Percentiles rank a stretch among this genome's conserved stretches.
Evolutionary conservation across 2,329 filamentous ascomycete species (phyloP).

Genomic region (Alternaria longipes): DNA sequence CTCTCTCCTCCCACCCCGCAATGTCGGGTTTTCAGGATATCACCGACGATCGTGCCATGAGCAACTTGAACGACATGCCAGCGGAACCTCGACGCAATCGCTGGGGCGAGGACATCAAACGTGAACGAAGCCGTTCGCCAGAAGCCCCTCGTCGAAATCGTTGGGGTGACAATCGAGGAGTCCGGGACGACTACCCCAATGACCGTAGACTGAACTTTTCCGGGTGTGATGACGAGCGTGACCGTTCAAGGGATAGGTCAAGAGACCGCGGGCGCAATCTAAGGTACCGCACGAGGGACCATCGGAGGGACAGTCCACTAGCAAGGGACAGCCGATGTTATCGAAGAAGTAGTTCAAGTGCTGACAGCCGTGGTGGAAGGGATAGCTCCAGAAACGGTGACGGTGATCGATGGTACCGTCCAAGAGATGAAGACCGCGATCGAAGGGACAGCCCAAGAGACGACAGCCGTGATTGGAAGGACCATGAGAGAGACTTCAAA

Average conservation of each 20-base stretch:
- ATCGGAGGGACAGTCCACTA: background rate
- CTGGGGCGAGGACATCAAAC: background rate
- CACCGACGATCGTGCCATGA: background rate
- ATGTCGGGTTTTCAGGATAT: background rate
- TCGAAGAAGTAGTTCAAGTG: background rate
- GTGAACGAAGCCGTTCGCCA: background rate
- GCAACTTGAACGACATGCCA: too few species aligned
- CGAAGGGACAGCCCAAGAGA: background rate
- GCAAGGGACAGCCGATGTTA: background rate
- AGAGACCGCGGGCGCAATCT: background rate
- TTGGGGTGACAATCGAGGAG: background rate
- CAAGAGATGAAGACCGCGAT: background rate
- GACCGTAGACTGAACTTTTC: background rate
- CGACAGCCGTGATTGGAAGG: background rate
- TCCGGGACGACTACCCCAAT: background rate
- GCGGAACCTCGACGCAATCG: background rate
- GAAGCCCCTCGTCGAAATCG: background rate
- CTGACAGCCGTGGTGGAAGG: background rate
- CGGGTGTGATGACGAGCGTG: background rate
- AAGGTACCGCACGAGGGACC: background rate
- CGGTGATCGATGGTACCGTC: too few species aligned
- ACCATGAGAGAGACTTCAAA: background rate
- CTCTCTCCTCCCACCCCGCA: background rate
- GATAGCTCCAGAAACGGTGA: too few species aligned
- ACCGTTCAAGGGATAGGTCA: background rate